A percentile compares a stretch with the other conserved stretches of the same genome.
Conservation (phyloP, 2,329 filamentous ascomycete genomes). For the Aspergillus brunneoviolaceus region DNA sequence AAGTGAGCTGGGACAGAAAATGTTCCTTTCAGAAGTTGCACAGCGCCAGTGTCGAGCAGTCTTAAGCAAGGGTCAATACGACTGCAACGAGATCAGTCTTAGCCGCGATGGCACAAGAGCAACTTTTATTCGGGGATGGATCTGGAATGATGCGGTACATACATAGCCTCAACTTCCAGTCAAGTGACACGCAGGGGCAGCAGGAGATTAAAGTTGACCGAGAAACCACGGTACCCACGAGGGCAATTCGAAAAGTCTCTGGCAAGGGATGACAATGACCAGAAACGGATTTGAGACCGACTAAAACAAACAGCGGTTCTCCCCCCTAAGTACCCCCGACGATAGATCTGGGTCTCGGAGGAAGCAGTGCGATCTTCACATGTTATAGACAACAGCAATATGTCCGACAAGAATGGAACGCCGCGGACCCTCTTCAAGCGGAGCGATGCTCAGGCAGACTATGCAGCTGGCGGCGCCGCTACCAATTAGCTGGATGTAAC, state of each 20-base stretch:
- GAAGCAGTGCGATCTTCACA: conserved; percentile 11
- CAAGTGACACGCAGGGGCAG: conserved; percentile 1
- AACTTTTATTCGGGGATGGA: neutral
- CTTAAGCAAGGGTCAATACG: neutral
- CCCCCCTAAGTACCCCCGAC: neutral
- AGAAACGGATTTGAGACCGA: neutral
- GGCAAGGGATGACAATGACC: conserved; percentile 3
- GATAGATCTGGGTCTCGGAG: conserved; percentile 5
- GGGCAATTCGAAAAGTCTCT: neutral
- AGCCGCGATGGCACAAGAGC: neutral
- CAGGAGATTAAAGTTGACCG: conserved; percentile 1
- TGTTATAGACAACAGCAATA: conserved; percentile 7
- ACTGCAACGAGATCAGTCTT: neutral
- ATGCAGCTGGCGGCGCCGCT: conserved; percentile 2
- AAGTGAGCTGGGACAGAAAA: conserved; percentile 1
- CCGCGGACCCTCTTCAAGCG: conserved; percentile 2
- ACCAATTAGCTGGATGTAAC: conserved; percentile 6
- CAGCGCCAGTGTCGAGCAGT: neutral
- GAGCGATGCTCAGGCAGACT: neutral
- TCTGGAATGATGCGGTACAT: neutral
- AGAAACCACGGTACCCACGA: conserved; percentile 7
- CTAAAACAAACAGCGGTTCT: neutral
- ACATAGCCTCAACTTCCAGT: conserved; percentile 1
- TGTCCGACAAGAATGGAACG: neutral
- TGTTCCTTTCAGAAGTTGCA: neutral